A percentile compares a stretch with the other conserved stretches of the same genome.
These are phyloP conservation scores for Kwoniella sp. DNA, from an alignment of 768 basidiomycete species.

Conservation along the genomic window DNA sequence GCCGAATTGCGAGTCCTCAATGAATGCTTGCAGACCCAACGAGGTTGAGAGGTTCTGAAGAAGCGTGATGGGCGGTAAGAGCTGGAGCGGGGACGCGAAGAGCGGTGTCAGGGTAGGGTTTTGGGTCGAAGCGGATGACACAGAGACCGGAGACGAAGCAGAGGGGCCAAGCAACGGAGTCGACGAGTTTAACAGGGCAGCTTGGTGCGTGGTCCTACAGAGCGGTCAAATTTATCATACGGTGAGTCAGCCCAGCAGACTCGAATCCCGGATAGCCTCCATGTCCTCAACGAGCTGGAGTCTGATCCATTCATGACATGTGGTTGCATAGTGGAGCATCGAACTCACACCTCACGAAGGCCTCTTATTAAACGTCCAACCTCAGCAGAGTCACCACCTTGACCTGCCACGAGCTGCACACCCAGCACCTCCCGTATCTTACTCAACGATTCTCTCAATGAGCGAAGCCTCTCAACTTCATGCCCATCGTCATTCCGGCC, in stretches of 20 bases:
- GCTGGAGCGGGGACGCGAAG: constrained; percentile 25
- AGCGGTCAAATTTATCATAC: too few relatives aligned
- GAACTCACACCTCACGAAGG: constrained; percentile 42
- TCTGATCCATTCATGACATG: too few relatives aligned
- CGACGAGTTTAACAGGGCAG: constrained; percentile 3
- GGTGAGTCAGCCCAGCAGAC: too few relatives aligned
- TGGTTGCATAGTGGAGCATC: too few relatives aligned
- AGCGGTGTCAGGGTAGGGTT: not conserved
- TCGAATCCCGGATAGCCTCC: too few relatives aligned
- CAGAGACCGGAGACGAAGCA: not conserved
- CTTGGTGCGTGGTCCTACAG: constrained; percentile 34
- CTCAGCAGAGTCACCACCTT: constrained; percentile 8
- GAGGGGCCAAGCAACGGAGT: not conserved
- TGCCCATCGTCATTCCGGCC: not conserved
- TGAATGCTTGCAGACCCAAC: constrained; percentile 40
- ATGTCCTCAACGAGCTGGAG: too few relatives aligned
- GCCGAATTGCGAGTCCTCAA: constrained; percentile 52
- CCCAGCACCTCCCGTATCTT: not conserved
- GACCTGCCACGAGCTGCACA: not conserved
- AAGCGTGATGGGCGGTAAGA: constrained; percentile 28
- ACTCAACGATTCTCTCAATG: constrained; percentile 1
- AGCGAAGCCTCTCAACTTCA: not conserved
- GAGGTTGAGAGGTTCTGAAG: constrained; percentile 28
- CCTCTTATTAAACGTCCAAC: constrained; percentile 28
- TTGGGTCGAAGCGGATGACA: constrained; percentile 1